Percentiles rank a stretch among this genome's conserved stretches.
These are phyloP conservation scores for Zygoascus sp. DNA, from an alignment of 1,139 yeast species.

Conservation along the genomic window DNA sequence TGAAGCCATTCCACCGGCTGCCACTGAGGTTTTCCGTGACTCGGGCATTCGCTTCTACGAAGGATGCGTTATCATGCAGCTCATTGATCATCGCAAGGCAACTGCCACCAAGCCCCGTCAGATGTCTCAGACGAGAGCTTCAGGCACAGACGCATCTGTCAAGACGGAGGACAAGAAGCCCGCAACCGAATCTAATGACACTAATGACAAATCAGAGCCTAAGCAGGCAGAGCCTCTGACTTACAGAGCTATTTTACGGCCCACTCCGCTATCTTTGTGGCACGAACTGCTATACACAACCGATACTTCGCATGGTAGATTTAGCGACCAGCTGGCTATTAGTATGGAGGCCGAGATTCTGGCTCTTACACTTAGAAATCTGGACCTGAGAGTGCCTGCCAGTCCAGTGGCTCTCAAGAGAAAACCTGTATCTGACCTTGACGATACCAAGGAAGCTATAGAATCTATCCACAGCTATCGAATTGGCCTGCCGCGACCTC, in stretches of 20 bases:
- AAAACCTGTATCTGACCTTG: constrained; percentile 12
- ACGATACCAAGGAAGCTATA: constrained; percentile 5
- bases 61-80: constrained; percentile 80
- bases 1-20: constrained; percentile 83
- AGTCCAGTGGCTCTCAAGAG: background rate
- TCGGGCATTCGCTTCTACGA: constrained; percentile 80
- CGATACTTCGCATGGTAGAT: constrained; percentile 61
- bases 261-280: constrained; percentile 76
- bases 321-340: constrained; percentile 71
- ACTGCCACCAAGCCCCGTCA: background rate
- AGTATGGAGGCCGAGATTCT: constrained; percentile 82
- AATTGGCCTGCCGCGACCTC: constrained; percentile 25
- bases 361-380: constrained; percentile 68
- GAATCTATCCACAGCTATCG: constrained; percentile 25
- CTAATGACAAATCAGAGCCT: constrained; percentile 6
- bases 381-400: constrained; percentile 59
- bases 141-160: constrained; percentile 2
- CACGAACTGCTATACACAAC: constrained; percentile 83
- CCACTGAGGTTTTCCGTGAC: constrained; percentile 83
- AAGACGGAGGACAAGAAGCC: background rate
- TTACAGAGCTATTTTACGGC: constrained; percentile 70
- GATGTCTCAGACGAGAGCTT: background rate
- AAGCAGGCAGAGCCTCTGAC: constrained; percentile 51
- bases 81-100: constrained; percentile 63
- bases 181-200: constrained; percentile 6